Evolutionary conservation across 2,329 filamentous ascomycete genomes (phyloP).

Genomic region (Sphaerulina musiva): DNA sequence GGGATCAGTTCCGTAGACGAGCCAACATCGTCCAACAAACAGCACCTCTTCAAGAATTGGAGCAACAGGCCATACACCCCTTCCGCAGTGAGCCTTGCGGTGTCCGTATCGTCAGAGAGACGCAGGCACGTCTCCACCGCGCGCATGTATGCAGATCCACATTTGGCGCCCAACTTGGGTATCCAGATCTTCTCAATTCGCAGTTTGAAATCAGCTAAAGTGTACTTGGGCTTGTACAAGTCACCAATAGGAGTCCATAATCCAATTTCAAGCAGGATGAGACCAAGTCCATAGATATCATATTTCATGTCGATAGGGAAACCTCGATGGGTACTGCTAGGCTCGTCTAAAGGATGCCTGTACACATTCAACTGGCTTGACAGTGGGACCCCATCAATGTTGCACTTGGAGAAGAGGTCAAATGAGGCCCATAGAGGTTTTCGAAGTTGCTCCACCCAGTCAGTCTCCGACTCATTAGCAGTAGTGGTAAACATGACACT

Average conservation of each 20-base stretch:
- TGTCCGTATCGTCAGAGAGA: slow-evolving; percentile 51
- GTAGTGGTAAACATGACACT: slow-evolving; percentile 61
- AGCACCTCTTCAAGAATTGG: slow-evolving; percentile 32
- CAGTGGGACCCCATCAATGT: slow-evolving; percentile 43
- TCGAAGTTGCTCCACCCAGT: slow-evolving; percentile 50
- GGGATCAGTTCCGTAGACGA: slow-evolving; percentile 22
- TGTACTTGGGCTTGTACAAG: slow-evolving; percentile 54
- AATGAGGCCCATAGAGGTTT: slow-evolving; percentile 67
- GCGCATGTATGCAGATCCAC: slow-evolving; percentile 68
- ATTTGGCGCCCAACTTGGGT: slow-evolving; percentile 58
- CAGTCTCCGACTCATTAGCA: slow-evolving; percentile 42
- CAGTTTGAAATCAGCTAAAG: slow-evolving; percentile 55
- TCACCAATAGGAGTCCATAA: slow-evolving; percentile 63
- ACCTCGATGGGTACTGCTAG: slow-evolving; percentile 34
- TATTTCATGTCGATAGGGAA: slow-evolving; percentile 46
- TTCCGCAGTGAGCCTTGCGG: slow-evolving; percentile 23
- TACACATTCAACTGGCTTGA: slow-evolving; percentile 51
- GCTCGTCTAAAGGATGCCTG: slow-evolving; percentile 54
- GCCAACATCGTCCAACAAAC: slow-evolving; percentile 32
- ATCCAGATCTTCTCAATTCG: slow-evolving; percentile 59
- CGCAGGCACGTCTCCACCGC: slow-evolving; percentile 66
- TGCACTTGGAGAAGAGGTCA: slow-evolving; percentile 60
- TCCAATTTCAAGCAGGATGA: slow-evolving; percentile 67
- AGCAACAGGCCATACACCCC: slow-evolving; percentile 29
- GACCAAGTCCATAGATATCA: slow-evolving; percentile 67